phyloP scores from a whole-genome alignment of 495 filamentous ascomycete genomes.

The Tuber melanosporum region DNA sequence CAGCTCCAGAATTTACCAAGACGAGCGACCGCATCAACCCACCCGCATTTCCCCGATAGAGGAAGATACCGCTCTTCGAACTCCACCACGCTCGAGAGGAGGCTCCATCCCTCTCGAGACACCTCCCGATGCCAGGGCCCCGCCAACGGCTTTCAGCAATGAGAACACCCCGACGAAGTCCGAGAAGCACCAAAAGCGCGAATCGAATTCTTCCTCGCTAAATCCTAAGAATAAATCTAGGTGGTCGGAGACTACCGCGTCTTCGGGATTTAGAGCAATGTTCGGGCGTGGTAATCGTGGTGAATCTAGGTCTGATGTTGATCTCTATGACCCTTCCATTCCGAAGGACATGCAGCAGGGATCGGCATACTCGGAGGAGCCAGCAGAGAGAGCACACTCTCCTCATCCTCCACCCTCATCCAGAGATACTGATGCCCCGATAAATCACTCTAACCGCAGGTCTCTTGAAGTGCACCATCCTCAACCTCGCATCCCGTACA shows the following conservation, averaged over 20 bases:
- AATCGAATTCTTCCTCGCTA: constrained; percentile 79
- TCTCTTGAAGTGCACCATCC: constrained; percentile 41
- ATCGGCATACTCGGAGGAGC: constrained; percentile 34
- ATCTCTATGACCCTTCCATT: constrained; percentile 40
- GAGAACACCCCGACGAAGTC: constrained; percentile 68
- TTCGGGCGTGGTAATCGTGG: constrained; percentile 36
- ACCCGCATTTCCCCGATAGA: constrained; percentile 44
- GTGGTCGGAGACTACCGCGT: constrained; percentile 94
- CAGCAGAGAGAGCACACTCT: constrained; percentile 27
- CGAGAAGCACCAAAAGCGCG: constrained; percentile 79
- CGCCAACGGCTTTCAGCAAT: constrained; percentile 55
- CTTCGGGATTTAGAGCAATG: constrained; percentile 50
- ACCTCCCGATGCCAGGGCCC: constrained; percentile 59
- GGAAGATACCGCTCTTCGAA: constrained; percentile 48
- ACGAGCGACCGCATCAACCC: constrained; percentile 40
- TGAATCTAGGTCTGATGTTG: constrained; percentile 38
- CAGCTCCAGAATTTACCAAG: constrained; percentile 39
- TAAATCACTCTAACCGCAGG: constrained; percentile 39
- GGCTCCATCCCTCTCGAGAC: constrained; percentile 64
- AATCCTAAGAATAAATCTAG: constrained; percentile 82
- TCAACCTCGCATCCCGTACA: constrained; percentile 40
- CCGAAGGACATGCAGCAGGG: constrained; percentile 27
- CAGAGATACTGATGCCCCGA: constrained; percentile 39
- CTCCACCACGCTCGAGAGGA: constrained; percentile 51
- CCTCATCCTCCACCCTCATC: constrained; percentile 39